Evolutionary conservation across 1,139 yeast species (phyloP).

Genomic region (Geotrichum aggregatum): DNA sequence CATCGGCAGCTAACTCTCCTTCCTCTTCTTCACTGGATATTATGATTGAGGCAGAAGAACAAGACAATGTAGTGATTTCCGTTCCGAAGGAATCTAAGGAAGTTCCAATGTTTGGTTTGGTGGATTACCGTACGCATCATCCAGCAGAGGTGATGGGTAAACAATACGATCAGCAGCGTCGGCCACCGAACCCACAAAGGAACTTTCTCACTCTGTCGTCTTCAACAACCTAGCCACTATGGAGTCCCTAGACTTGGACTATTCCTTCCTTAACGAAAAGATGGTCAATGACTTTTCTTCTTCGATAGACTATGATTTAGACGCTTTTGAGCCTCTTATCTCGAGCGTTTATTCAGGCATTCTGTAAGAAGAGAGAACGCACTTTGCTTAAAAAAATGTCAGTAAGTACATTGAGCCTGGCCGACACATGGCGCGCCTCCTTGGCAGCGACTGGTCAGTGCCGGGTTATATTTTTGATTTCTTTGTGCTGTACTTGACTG

Average conservation of each 20-base stretch:
- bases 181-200: constrained; percentile 35
- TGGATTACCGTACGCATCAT: constrained; percentile 41
- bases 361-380: constrained; percentile 23
- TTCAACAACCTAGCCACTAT: constrained; percentile 24
- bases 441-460: constrained; percentile 30
- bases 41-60: constrained; percentile 19
- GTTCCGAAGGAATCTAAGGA: constrained; percentile 18
- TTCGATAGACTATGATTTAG: constrained; percentile 19
- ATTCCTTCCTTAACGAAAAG: constrained; percentile 23
- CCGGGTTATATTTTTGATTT: constrained; percentile 11
- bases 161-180: constrained; percentile 44
- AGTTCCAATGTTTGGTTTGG: constrained; percentile 22
- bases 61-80: constrained; percentile 13
- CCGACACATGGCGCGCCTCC: constrained; percentile 30
- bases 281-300: constrained; percentile 15
- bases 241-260: constrained; percentile 21
- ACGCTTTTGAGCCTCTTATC: constrained; percentile 26
- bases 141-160: constrained; percentile 44
- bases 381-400: too few species aligned
- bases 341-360: constrained; percentile 29
- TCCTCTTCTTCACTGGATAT: constrained; percentile 19
- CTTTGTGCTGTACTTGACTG: too few species aligned
- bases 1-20: constrained; percentile 32
- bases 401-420: constrained; percentile 14
- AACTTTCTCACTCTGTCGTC: constrained; percentile 19